These are phyloP conservation scores for Exidia glandulosa DNA, from an alignment of 768 basidiomycete species.

Conservation along the genomic window DNA sequence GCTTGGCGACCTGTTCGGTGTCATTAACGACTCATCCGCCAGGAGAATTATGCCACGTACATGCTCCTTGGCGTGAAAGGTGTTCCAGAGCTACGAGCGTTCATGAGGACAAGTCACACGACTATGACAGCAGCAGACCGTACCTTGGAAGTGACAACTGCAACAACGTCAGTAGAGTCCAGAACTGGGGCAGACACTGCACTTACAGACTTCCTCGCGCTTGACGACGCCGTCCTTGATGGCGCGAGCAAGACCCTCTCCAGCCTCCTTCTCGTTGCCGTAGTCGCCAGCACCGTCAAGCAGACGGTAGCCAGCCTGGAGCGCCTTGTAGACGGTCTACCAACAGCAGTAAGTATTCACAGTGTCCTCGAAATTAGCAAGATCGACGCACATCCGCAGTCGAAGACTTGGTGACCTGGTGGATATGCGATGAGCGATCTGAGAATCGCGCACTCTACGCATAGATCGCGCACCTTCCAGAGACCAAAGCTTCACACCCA, in stretches of 20 bases:
- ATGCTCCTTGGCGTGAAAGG: constrained; percentile 71
- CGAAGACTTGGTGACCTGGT: constrained; percentile 2
- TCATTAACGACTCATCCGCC: no score
- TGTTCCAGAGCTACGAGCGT: constrained; percentile 67
- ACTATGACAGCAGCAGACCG: constrained; percentile 3
- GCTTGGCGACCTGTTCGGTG: constrained; percentile 44
- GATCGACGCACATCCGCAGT: constrained; percentile 6
- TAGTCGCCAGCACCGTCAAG: constrained; percentile 82
- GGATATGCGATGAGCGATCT: not conserved
- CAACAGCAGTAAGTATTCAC: constrained; percentile 3
- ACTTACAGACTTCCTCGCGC: constrained; percentile 77
- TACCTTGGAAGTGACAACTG: constrained; percentile 79
- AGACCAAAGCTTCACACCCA: constrained; percentile 42
- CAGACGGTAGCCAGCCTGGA: constrained; percentile 79
- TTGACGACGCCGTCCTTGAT: constrained; percentile 73
- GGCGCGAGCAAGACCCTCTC: constrained; percentile 67
- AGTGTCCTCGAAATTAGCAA: no score
- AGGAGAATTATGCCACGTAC: no score
- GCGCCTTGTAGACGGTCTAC: constrained; percentile 72
- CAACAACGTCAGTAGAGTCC: not conserved
- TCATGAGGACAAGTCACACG: not conserved
- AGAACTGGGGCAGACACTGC: not conserved
- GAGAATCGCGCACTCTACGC: not conserved
- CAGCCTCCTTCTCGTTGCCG: constrained; percentile 82
- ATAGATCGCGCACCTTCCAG: constrained; percentile 43